phyloP scores from a whole-genome alignment of 2,329 filamentous ascomycete species.

The Cyphellophora europaea region DNA sequence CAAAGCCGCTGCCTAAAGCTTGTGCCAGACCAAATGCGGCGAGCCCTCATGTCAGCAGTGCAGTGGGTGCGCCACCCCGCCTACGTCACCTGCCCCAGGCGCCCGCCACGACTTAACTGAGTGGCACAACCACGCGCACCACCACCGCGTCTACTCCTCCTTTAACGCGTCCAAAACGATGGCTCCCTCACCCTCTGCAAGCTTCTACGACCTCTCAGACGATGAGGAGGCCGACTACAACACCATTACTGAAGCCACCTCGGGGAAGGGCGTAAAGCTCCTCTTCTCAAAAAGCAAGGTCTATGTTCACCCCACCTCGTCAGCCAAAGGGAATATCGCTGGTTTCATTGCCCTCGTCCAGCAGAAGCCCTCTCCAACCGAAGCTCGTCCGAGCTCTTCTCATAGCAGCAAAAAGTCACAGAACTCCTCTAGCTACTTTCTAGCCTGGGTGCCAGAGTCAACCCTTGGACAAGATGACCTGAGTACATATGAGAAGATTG shows the following conservation, averaged over 20 bases:
- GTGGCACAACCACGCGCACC: no score
- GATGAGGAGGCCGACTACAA: constrained; percentile 94
- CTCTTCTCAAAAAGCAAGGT: constrained; percentile 98
- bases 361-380: constrained; percentile 52
- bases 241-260: constrained; percentile 72
- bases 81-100: no score
- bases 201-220: constrained; percentile 93
- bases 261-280: constrained; percentile 79
- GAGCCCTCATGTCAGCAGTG: no score
- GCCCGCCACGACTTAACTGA: no score
- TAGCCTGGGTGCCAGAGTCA: constrained; percentile 89
- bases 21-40: no score
- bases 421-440: constrained; percentile 59
- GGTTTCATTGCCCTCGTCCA: constrained; percentile 90
- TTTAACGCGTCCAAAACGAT: constrained; percentile 6
- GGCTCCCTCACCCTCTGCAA: constrained; percentile 65
- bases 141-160: no score
- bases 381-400: constrained; percentile 30
- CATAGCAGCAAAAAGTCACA: constrained; percentile 30
- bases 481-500: constrained; percentile 90
- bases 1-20: no score
- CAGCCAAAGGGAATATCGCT: constrained; percentile 87
- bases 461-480: constrained; percentile 69
- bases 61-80: no score
- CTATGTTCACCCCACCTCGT: constrained; percentile 89